Evolutionary conservation across 2,329 filamentous ascomycete genomes (phyloP).

Genomic region (Fusarium sp.): DNA sequence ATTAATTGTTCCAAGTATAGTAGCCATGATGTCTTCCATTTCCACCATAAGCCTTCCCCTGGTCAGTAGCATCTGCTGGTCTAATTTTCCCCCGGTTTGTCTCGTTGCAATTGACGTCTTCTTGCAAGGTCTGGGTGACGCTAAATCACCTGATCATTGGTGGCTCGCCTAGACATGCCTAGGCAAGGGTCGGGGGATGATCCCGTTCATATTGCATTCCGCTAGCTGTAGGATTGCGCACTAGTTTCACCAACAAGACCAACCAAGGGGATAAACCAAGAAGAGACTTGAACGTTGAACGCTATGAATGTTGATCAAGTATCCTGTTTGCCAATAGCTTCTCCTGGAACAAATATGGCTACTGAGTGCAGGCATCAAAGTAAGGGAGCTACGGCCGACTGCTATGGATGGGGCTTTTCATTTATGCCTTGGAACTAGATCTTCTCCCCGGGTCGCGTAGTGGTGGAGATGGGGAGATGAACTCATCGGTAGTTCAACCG

Average conservation of each 20-base stretch:
- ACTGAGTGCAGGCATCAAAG: not conserved
- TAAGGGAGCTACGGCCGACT: not conserved
- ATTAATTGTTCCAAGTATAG: too few species aligned
- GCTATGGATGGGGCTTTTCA: slow-evolving; percentile 1
- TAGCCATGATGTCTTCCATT: too few species aligned
- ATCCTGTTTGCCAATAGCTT: slow-evolving; percentile 17
- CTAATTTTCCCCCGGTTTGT: not conserved
- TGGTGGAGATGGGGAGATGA: slow-evolving; percentile 40
- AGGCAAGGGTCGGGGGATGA: slow-evolving; percentile 46
- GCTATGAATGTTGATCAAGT: slow-evolving; percentile 29
- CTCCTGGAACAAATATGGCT: not conserved
- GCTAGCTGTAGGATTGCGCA: slow-evolving; percentile 39
- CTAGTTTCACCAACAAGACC: slow-evolving; percentile 36
- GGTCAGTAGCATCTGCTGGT: too few species aligned
- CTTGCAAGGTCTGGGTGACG: slow-evolving; percentile 25
- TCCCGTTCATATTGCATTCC: slow-evolving; percentile 47
- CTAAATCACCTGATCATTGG: slow-evolving; percentile 51
- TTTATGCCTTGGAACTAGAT: slow-evolving; percentile 4
- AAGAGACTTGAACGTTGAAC: slow-evolving; percentile 31
- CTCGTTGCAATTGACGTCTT: slow-evolving; percentile 20
- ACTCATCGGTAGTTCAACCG: slow-evolving; percentile 24
- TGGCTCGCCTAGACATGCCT: slow-evolving; percentile 43
- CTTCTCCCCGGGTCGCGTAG: slow-evolving; percentile 16
- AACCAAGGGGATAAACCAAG: slow-evolving; percentile 37
- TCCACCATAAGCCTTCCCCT: too few species aligned